A percentile compares a stretch with the other conserved stretches of the same genome.
phyloP scores from a whole-genome alignment of 1,284 basidiomycete genomes.

The Cerioporus squamosus region DNA sequence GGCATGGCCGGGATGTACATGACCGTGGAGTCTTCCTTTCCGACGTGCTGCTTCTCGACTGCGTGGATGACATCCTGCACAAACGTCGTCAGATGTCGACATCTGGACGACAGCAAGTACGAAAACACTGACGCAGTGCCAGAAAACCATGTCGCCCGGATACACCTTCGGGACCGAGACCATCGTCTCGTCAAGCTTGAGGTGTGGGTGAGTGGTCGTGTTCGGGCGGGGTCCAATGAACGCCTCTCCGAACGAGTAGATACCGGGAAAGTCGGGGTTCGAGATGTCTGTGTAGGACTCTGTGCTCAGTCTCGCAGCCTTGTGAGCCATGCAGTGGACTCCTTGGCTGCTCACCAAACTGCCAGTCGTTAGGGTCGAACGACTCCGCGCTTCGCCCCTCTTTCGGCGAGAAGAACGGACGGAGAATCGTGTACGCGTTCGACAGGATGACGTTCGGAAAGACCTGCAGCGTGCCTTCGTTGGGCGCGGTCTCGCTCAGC shows the following conservation, averaged over 20 bases:
- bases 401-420: constrained; percentile 79
- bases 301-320: no score
- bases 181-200: constrained; percentile 75
- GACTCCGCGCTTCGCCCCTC: constrained; percentile 44
- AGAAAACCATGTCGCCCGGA: constrained; percentile 87
- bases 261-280: constrained; percentile 62
- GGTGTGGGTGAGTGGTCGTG: constrained; percentile 63
- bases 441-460: constrained; percentile 78
- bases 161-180: constrained; percentile 72
- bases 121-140: constrained; percentile 65
- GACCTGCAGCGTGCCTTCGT: constrained; percentile 79
- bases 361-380: constrained; percentile 70
- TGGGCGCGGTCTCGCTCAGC: constrained; percentile 73
- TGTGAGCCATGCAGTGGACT: no score
- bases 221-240: constrained; percentile 60
- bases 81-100: background rate
- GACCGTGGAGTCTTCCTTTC: constrained; percentile 72
- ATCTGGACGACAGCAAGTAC: background rate
- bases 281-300: constrained; percentile 49
- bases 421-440: constrained; percentile 81
- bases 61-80: constrained; percentile 74
- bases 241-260: constrained; percentile 44
- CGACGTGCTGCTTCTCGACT: constrained; percentile 76
- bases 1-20: constrained; percentile 88
- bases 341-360: constrained; percentile 66